These are phyloP conservation scores for Neoboletus brunneissimus DNA, from an alignment of 768 basidiomycete species.

Conservation along the genomic window DNA sequence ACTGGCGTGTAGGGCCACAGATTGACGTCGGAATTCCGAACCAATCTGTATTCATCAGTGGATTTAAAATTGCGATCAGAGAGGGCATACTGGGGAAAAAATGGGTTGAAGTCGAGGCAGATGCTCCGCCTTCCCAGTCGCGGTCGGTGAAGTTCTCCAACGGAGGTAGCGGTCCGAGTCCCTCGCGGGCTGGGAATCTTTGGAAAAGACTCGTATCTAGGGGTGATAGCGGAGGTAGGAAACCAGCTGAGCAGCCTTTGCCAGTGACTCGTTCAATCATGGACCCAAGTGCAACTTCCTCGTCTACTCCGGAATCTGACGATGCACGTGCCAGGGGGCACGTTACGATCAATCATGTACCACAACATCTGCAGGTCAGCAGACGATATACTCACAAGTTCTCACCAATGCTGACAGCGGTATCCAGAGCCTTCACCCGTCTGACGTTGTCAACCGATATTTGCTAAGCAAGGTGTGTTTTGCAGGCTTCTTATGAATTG, in stretches of 20 bases:
- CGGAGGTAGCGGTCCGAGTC: background rate
- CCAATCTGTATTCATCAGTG: slow-evolving; percentile 24
- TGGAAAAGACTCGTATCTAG: slow-evolving; percentile 2
- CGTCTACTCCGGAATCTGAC: background rate
- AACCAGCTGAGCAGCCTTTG: background rate
- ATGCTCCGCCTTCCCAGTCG: background rate
- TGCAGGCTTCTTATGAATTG: background rate
- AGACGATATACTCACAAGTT: background rate
- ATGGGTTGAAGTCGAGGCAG: background rate
- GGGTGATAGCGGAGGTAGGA: background rate
- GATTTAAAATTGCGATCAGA: slow-evolving; percentile 19
- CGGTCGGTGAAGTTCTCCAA: background rate
- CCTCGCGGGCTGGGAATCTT: background rate
- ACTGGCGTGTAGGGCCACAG: slow-evolving; percentile 10
- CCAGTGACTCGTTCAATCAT: background rate
- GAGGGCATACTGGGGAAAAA: slow-evolving; percentile 3
- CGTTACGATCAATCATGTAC: slow-evolving; percentile 1
- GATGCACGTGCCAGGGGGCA: background rate
- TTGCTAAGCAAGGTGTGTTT: slow-evolving; percentile 6
- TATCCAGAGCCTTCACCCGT: slow-evolving; percentile 8
- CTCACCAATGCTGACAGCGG: background rate
- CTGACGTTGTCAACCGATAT: slow-evolving; percentile 15
- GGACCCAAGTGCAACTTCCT: background rate
- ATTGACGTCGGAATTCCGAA: slow-evolving; percentile 2
- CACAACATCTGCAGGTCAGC: background rate